phyloP scores from a whole-genome alignment of 1,284 basidiomycete genomes.

The Clitocybe nebularis region DNA sequence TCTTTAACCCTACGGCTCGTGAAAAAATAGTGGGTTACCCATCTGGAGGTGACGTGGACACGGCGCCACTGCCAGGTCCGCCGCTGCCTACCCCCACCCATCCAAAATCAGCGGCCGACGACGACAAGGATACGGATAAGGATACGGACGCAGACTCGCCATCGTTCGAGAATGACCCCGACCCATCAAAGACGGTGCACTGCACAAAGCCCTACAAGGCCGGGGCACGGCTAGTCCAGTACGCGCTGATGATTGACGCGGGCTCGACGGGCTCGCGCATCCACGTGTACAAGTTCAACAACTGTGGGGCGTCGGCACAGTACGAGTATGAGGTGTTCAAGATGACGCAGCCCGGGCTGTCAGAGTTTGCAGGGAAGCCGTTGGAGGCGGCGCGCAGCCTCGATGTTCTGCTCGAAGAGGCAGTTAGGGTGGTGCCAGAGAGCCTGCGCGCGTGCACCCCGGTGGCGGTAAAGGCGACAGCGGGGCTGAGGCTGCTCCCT shows the following conservation, averaged over 20 bases:
- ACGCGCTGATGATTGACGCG: constrained; percentile 96
- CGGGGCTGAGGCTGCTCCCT: constrained; percentile 82
- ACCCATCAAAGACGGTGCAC: constrained; percentile 60
- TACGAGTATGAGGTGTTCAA: constrained; percentile 96
- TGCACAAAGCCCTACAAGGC: constrained; percentile 58
- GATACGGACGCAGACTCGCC: constrained; percentile 25
- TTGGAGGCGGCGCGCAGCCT: constrained; percentile 76
- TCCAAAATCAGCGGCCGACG: constrained; percentile 9
- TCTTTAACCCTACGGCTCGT: no score
- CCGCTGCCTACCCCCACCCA: constrained; percentile 10
- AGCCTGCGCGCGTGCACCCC: constrained; percentile 75
- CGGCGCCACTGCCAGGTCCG: constrained; percentile 7
- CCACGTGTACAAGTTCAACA: constrained; percentile 97
- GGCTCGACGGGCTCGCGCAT: constrained; percentile 97
- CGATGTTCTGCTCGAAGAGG: constrained; percentile 79
- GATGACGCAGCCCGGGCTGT: constrained; percentile 81
- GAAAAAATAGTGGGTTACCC: no score
- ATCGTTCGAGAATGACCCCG: constrained; percentile 61
- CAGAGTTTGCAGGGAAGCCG: constrained; percentile 57
- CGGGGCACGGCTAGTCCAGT: constrained; percentile 69
- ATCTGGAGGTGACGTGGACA: constrained; percentile 7
- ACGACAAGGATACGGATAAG: background rate
- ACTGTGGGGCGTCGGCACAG: constrained; percentile 74
- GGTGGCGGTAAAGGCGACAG: constrained; percentile 93
- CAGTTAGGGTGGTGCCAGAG: constrained; percentile 73